phyloP scores from a whole-genome alignment of 23 red algal species.

The Gracilaria domingensis region DNA sequence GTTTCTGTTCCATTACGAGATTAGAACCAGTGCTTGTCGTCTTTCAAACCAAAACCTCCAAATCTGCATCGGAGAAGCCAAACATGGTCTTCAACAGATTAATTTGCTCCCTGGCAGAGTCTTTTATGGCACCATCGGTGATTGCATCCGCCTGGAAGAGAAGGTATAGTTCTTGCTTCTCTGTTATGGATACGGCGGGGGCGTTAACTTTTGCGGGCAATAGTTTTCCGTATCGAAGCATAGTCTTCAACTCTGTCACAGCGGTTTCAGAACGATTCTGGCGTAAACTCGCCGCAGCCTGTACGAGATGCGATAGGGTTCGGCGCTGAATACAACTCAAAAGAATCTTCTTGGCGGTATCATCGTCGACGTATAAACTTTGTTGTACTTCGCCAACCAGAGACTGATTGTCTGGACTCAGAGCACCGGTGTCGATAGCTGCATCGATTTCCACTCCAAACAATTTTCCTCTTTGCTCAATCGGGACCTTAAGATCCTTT shows the following conservation, averaged over 20 bases:
- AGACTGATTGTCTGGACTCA: constrained; percentile 84
- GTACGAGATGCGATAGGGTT: constrained; percentile 80
- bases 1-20: background rate
- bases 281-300: constrained; percentile 89
- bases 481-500: constrained; percentile 72
- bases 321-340: constrained; percentile 91
- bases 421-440: constrained; percentile 92
- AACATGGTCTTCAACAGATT: constrained; percentile 89
- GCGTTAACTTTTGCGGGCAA: constrained; percentile 86
- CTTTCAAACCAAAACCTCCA: constrained; percentile 49
- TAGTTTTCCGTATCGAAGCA: constrained; percentile 93
- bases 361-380: constrained; percentile 72
- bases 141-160: constrained; percentile 95
- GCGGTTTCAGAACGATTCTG: constrained; percentile 74
- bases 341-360: constrained; percentile 75
- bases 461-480: constrained; percentile 73
- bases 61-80: constrained; percentile 79
- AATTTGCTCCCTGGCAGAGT: constrained; percentile 56
- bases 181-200: constrained; percentile 69
- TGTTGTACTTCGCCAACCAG: constrained; percentile 77
- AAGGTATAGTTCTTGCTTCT: constrained; percentile 92
- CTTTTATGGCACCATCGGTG: constrained; percentile 60
- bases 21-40: background rate
- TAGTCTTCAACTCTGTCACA: constrained; percentile 80
- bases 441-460: constrained; percentile 94